Percentiles rank a stretch among this genome's conserved stretches.
Conservation (phyloP, 371 early-diverging fungal genomes). For the Lichtheimia corymbifera region DNA sequence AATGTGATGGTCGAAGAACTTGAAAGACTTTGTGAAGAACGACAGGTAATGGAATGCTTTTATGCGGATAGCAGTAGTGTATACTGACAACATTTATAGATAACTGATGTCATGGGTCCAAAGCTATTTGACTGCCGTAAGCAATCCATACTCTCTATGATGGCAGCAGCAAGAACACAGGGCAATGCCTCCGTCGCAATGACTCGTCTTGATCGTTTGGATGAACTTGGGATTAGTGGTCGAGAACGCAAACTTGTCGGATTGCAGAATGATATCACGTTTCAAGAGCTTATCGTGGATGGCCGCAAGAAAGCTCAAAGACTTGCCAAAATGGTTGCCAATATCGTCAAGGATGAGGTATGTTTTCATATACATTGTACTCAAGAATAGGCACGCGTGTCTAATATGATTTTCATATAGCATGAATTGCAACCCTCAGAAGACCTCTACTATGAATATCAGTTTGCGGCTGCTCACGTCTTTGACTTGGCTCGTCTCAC, state of each 20-base stretch:
- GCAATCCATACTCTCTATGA: slow-evolving; percentile 25
- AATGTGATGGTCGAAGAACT: slow-evolving; percentile 34
- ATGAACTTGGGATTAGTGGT: slow-evolving; percentile 13
- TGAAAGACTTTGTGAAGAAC: background rate
- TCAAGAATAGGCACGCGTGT: background rate
- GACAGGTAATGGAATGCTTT: background rate
- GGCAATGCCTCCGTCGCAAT: slow-evolving; percentile 53
- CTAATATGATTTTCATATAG: background rate
- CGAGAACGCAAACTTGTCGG: background rate
- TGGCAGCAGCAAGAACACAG: slow-evolving; percentile 60
- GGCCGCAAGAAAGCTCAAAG: background rate
- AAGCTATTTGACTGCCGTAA: slow-evolving; percentile 11
- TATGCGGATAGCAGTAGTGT: too few relatives aligned
- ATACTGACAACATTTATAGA: too few relatives aligned
- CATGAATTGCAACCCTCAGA: background rate
- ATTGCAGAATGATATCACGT: background rate
- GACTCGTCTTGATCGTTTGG: slow-evolving; percentile 30
- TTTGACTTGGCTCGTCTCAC: slow-evolving; percentile 16
- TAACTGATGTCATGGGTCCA: too few relatives aligned
- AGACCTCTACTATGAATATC: background rate
- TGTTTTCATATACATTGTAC: background rate
- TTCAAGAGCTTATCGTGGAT: background rate
- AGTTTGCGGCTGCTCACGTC: slow-evolving; percentile 11
- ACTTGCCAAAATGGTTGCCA: background rate
- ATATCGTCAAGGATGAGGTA: slow-evolving; percentile 2